Conservation (phyloP, 805 yeast species). For the Saturnispora dispora region DNA sequence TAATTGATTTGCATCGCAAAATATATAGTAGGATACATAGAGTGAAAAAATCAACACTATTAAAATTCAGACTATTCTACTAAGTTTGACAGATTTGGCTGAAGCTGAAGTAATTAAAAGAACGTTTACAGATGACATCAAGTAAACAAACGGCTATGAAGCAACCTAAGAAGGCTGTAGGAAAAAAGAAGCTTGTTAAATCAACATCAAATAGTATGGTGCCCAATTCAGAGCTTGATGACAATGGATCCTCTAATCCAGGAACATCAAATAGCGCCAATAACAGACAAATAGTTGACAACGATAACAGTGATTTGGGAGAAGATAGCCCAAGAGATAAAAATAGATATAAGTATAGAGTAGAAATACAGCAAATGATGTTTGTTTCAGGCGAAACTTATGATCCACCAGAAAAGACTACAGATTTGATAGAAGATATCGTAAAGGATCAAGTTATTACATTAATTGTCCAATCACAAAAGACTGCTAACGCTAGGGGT, state of each 20-base stretch:
- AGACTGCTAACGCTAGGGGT: slow-evolving; percentile 70
- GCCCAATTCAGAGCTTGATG: background rate
- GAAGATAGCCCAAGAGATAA: slow-evolving; percentile 15
- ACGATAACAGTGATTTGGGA: background rate
- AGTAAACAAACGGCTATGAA: background rate
- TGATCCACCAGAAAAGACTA: slow-evolving; percentile 88
- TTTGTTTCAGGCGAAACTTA: slow-evolving; percentile 92
- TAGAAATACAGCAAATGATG: slow-evolving; percentile 98
- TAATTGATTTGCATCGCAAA: background rate
- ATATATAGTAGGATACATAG: background rate
- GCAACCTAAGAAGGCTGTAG: background rate
- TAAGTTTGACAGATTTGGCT: background rate
- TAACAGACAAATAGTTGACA: background rate
- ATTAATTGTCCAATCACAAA: slow-evolving; percentile 62
- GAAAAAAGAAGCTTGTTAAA: background rate
- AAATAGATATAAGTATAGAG: slow-evolving; percentile 63
- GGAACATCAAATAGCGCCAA: background rate
- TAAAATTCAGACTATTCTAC: background rate
- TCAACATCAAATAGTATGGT: background rate
- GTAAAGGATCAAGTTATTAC: slow-evolving; percentile 93
- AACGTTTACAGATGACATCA: background rate
- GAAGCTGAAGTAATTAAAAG: background rate
- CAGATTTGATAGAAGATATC: slow-evolving; percentile 89
- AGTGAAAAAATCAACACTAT: background rate
- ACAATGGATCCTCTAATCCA: background rate